Base-by-base conservation (phyloP, 176 grass and related monocot species). In the Secale cereale region DNA sequence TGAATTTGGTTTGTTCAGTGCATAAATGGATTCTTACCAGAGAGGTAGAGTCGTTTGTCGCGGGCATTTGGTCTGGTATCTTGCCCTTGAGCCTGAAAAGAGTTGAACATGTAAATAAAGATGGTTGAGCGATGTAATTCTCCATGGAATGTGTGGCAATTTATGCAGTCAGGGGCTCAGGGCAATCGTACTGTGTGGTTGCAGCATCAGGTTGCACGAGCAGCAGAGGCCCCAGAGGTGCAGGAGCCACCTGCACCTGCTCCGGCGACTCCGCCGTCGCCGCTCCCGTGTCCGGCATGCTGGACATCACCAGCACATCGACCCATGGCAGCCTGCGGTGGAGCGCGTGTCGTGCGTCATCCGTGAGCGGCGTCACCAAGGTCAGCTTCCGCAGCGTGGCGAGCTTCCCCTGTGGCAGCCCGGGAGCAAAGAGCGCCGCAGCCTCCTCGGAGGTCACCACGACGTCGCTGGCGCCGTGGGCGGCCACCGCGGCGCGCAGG, bases 261-360 rank as follows among this genome's bases (percentile, higher is more conserved):
- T 82, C 26, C 3, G 76, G 20, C 29, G 52, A 57, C 52, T 57
- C 52, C 7, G 22, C 28, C 15, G 64, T 3, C 60, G 60, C 80
- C 2, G 13, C 69, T 30, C 13, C 23, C 4, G 3, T 80, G 32
- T 85, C 32, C 25, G 45, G 32, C 36, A 2, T 3, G 61, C 29
- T 10, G 6, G 26, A 5, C 8, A 81, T 50, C 57, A 77, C 78
- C 1, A 3, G 65, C 12, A 90, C 41, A 6, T 80, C 36, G 19
- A 91, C 85, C 85, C 81, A 91, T 2, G 85, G 68, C 23, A 91
- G 69, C 68, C 81, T 84, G n/a, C 85, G 66, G 8, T 36, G 68
- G n/a, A 90, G 31, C 29, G 63, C 28, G 22, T 40, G 59, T 4
- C 76, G 60, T 2, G 59, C 19, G 17, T 36, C 68, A 0, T 74